Evolutionary conservation across 2,329 filamentous ascomycete species (phyloP), one percentile per base, ranked within the genome.

Genomic region (Aspergillus sp.): DNA sequence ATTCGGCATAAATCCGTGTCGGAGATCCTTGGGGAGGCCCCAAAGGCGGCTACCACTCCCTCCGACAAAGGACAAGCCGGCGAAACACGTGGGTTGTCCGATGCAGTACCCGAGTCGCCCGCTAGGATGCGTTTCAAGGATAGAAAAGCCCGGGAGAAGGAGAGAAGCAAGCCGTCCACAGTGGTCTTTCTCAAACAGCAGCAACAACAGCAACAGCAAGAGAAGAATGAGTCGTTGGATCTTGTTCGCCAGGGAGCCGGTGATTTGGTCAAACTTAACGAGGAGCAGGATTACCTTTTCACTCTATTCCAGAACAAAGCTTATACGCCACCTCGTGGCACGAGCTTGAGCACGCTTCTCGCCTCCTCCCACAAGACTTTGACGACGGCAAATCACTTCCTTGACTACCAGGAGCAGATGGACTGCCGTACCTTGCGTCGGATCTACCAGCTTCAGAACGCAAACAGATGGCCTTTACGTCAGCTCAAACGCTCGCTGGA

Each of bases 401-500:
- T 95, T 1, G 88, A 91, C 41, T 85, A 95, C 38, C 84, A 91
- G 45, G 92, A 97, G 63, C 86, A 88, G 53, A 91, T 96, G 70
- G 90, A 95, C 48, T 94, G 90, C 64, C 87, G 90, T 51, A 89
- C 96, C 25, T 72, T 97, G 3, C 86, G 91, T 51, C 81, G 91
- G 13, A 91, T 99, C 2, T 96, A 97, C 67, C 86, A 93, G 56
- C 78, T 97, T 21, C 94, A 99, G 66, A 91, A 93, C 64, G 85
- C 88, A 29, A 91, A 96, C 62, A 88, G 93, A 64, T 97, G 94
- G 93, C 94, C 92, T 4, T 73, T 99, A 44, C 83, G 93, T 48
- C 94, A 99, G 66, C 85, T 92, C 41, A 90, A 95, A 66, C 88
- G 91, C 52, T 89, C 86, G 36, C 81, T 86, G 1, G 94, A 99